Evolutionary conservation across 1,284 basidiomycete species (phyloP).

Genomic region (Ceratobasidium sp.): DNA sequence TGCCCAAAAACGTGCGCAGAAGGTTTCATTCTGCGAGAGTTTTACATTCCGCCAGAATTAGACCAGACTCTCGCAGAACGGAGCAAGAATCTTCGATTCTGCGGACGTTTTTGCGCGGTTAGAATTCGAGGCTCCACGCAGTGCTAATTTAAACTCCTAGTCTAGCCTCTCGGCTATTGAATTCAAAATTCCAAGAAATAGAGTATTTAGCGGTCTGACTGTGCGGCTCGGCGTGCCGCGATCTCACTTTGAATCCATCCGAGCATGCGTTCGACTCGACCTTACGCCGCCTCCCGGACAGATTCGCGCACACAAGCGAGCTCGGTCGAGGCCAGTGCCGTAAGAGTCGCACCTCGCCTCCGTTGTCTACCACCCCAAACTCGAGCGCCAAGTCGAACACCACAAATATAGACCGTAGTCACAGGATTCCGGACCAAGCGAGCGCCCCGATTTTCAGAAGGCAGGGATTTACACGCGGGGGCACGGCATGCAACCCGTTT

Average conservation of each 20-base stretch:
- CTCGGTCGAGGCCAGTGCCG: background rate
- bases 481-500: too few species aligned
- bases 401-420: background rate
- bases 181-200: too few species aligned
- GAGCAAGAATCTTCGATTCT: background rate
- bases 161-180: too few species aligned
- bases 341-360: background rate
- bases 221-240: too few species aligned
- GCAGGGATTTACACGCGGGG: background rate
- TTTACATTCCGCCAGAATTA: background rate
- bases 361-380: background rate
- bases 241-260: too few species aligned
- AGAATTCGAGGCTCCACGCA: slow-evolving; percentile 12
- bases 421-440: slow-evolving; percentile 1
- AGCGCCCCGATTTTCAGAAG: background rate
- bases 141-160: too few species aligned
- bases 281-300: too few species aligned
- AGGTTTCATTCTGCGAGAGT: background rate
- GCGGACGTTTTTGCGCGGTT: background rate
- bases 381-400: background rate
- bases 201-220: too few species aligned
- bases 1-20: background rate
- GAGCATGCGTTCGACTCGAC: too few species aligned
- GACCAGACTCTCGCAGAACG: background rate
- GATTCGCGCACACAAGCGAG: background rate